phyloP scores from a whole-genome alignment of 2,329 filamentous ascomycete species.

The Sporothrix humicola region DNA sequence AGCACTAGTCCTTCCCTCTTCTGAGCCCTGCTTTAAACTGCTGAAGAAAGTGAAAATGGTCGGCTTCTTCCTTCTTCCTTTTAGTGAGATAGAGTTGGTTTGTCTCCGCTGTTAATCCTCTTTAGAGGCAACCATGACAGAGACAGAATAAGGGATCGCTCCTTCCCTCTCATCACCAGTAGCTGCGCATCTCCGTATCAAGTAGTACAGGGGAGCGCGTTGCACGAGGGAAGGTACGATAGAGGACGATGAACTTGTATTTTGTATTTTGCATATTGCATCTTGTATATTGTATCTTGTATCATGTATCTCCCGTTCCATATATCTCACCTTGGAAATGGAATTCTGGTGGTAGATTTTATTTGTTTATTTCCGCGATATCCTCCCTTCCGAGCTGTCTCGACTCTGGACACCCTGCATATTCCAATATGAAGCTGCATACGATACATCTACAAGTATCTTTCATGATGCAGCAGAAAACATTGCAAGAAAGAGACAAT shows the following conservation, averaged over 20 bases:
- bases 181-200: slow-evolving; percentile 20
- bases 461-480: neutral
- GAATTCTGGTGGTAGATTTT: neutral
- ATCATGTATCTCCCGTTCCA: neutral
- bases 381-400: slow-evolving; percentile 13
- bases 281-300: neutral
- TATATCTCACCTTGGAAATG: neutral
- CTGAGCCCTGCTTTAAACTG: neutral
- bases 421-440: neutral
- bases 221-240: slow-evolving; percentile 21
- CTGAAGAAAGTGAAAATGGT: neutral
- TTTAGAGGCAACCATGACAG: neutral
- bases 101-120: neutral
- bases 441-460: neutral
- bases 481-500: neutral
- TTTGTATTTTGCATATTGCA: neutral
- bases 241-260: neutral
- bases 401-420: slow-evolving; percentile 15
- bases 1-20: neutral
- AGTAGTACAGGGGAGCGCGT: slow-evolving; percentile 6
- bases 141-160: neutral
- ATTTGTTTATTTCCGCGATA: neutral
- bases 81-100: neutral
- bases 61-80: neutral
- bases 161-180: neutral